Percentiles rank a stretch among this genome's conserved stretches.
These are phyloP conservation scores for Geotrichum carabidarum DNA, from an alignment of 1,139 yeast species.

Conservation along the genomic window DNA sequence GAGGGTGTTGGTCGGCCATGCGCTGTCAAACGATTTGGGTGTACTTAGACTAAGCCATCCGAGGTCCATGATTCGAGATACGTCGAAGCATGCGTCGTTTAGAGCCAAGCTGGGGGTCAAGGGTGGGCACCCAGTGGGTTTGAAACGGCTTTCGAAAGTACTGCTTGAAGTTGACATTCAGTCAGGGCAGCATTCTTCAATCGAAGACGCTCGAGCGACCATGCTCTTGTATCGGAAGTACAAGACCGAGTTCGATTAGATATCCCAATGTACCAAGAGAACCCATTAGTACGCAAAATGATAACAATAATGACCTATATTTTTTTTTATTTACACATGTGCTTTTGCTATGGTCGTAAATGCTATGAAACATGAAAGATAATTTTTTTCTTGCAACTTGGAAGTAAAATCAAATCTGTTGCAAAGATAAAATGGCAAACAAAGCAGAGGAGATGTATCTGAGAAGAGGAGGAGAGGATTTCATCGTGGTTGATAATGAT, in stretches of 20 bases:
- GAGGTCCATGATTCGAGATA: conserved; percentile 59
- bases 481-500: conserved; percentile 10
- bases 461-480: no score
- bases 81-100: conserved; percentile 59
- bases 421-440: background rate
- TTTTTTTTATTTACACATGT: background rate
- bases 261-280: no score
- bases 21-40: conserved; percentile 71
- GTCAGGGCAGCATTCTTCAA: conserved; percentile 72
- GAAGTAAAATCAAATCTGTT: no score
- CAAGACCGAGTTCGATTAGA: conserved; percentile 54
- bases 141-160: conserved; percentile 59
- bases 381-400: background rate
- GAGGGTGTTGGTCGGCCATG: conserved; percentile 75
- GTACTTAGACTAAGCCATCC: conserved; percentile 68
- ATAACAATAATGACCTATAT: background rate
- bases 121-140: conserved; percentile 61
- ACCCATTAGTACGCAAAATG: no score
- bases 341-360: background rate
- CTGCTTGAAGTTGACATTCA: conserved; percentile 63
- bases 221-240: conserved; percentile 68
- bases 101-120: conserved; percentile 45
- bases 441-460: background rate
- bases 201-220: conserved; percentile 85
- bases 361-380: background rate